Conservation (phyloP, 306 rosid species). For the Mimosa bimucronata region DNA sequence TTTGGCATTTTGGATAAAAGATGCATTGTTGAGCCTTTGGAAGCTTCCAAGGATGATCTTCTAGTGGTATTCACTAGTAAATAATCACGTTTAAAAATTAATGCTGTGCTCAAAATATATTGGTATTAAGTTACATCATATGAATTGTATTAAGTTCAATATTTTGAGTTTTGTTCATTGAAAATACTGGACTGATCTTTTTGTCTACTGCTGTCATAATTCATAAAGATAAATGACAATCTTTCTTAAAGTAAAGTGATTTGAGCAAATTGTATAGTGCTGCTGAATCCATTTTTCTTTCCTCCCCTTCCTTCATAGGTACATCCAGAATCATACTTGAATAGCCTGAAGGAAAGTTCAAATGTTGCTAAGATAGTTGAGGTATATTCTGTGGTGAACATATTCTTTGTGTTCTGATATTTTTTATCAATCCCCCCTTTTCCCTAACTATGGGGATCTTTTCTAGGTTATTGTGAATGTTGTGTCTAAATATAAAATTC, state of each 20-base stretch:
- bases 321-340: constrained; percentile 82
- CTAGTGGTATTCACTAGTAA: constrained; percentile 66
- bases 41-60: constrained; percentile 84
- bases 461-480: constrained; percentile 8
- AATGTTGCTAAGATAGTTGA: constrained; percentile 80
- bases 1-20: constrained; percentile 54
- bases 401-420: constrained; percentile 7
- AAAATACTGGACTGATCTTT: constrained; percentile 17
- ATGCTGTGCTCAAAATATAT: background rate
- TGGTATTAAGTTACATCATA: background rate
- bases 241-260: constrained; percentile 13
- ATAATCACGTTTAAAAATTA: background rate
- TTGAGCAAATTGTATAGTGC: constrained; percentile 13
- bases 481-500: background rate
- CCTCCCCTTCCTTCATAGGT: constrained; percentile 53
- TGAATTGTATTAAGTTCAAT: background rate
- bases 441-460: background rate
- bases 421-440: constrained; percentile 6
- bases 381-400: constrained; percentile 49
- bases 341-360: constrained; percentile 67
- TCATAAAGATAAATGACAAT: background rate
- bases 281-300: constrained; percentile 36
- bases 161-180: constrained; percentile 25
- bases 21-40: constrained; percentile 73
- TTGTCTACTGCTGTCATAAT: background rate